phyloP scores from a whole-genome alignment of 345 rosid species.

The Citrus cavaleriei region DNA sequence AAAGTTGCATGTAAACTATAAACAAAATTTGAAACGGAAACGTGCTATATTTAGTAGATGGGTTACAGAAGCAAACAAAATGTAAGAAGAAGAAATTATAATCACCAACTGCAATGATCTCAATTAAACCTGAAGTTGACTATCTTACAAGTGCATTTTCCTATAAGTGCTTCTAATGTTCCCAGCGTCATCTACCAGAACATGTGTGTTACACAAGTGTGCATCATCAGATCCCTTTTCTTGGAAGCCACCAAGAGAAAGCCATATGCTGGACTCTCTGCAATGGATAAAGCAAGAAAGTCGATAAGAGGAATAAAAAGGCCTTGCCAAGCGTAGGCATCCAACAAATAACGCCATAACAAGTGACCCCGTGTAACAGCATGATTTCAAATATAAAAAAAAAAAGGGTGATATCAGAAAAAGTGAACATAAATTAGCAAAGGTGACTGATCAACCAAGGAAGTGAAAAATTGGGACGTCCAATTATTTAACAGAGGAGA shows the following conservation, averaged over 20 bases:
- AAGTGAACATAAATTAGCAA: not conserved
- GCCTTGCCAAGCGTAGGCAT: not conserved
- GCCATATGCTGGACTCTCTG: slow-evolving; percentile 82
- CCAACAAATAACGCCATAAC: not conserved
- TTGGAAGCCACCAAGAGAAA: slow-evolving; percentile 94
- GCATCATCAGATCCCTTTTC: slow-evolving; percentile 71
- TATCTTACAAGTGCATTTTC: slow-evolving; percentile 78
- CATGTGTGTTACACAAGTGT: slow-evolving; percentile 77
- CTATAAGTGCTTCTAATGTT: slow-evolving; percentile 59
- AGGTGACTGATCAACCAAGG: not conserved
- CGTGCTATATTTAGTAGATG: not conserved
- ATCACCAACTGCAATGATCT: not conserved
- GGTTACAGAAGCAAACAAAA: not conserved
- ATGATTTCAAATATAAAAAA: not conserved
- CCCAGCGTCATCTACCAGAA: slow-evolving; percentile 70
- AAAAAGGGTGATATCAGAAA: not conserved
- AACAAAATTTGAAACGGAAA: not conserved
- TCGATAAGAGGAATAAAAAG: not conserved
- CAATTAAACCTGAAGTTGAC: not conserved
- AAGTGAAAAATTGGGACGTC: not conserved
- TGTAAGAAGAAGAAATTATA: not conserved
- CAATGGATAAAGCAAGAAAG: slow-evolving; percentile 7
- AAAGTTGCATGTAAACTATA: not conserved
- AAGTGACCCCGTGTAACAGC: not conserved
- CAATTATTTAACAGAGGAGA: not conserved